Evolutionary conservation across 768 basidiomycete genomes (phyloP), one percentile per base, ranked within the genome.

Genomic region (Phaffia australis): DNA sequence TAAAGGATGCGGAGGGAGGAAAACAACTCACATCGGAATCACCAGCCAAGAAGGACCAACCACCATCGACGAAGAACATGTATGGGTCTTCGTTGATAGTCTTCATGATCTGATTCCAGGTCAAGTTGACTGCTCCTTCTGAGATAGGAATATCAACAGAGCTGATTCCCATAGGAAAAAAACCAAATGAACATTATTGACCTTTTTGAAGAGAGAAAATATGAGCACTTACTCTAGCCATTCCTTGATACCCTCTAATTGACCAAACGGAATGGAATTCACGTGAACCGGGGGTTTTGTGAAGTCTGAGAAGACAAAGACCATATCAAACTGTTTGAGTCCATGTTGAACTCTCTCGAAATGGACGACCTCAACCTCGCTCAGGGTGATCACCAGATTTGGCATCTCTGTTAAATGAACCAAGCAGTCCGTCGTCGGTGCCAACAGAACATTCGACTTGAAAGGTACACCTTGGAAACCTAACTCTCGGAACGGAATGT

Each of bases 31-130:
- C 88, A 74, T 87, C 88, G 18, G 81, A 83, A 35, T 82, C 87
- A 66, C 81, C 74, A 35, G 73, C 85, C 18, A 98, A 81, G 85
- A 92, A 97, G 65, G 78, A 79, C 94, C 94, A 98, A 47, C 95
- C 95, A n/a, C 91, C 92, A 58, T 86, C 84, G 69, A 87, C 86
- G 84, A 93, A 99, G 79, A 98, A 99, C 32, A 88, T 89, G 71
- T 87, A 85, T 0, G 95, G 92, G 70, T 87, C 89, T 70, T 98
- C 61, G 56, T 69, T 69, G 49, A 66, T 56, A 3, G 69, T 63
- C 77, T 97, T 98, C 91, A 99, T 97, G 75, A 99, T 95, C 3
- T 88, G 88, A 6, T 86, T 85, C 95, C 94, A 99, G 73, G 95
- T 94, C 78, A 97, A 80, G 77, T 98, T 98, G 79, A 99, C 90